These are phyloP conservation scores for Isatis lusitanica DNA, from an alignment of 441 rosid genomes.

Conservation along the genomic window DNA sequence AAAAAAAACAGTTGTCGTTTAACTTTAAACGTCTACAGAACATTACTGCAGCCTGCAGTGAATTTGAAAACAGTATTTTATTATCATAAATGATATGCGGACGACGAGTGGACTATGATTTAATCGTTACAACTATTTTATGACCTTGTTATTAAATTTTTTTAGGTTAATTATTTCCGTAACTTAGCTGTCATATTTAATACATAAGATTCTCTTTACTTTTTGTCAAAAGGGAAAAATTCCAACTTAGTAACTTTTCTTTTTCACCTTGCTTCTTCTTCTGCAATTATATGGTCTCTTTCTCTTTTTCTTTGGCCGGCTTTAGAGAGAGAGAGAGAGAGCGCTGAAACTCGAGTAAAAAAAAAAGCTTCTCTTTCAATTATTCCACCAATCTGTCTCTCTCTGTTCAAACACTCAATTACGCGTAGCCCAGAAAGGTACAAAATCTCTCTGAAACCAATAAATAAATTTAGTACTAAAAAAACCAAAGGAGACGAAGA, in stretches of 20 bases:
- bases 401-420: slow-evolving; percentile 20
- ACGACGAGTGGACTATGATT: not conserved
- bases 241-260: slow-evolving; percentile 4
- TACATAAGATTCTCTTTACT: slow-evolving; percentile 31
- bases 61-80: not conserved
- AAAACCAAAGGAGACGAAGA: not conserved
- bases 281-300: slow-evolving; percentile 2
- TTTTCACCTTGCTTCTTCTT: not conserved
- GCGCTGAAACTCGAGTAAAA: slow-evolving; percentile 22
- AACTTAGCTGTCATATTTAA: slow-evolving; percentile 25
- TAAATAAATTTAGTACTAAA: not conserved
- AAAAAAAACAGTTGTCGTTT: not conserved
- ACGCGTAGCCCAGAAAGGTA: slow-evolving; percentile 20
- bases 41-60: not conserved
- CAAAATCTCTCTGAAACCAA: not conserved
- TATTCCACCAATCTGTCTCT: not conserved
- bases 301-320: slow-evolving; percentile 27
- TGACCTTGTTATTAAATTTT: not conserved
- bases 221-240: slow-evolving; percentile 18
- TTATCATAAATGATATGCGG: not conserved
- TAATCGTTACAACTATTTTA: slow-evolving; percentile 14
- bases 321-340: slow-evolving; percentile 20
- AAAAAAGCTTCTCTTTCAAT: not conserved
- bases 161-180: not conserved
- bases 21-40: slow-evolving; percentile 16